Evolutionary conservation across 148 eudicot species (phyloP).

Genomic region (Rhododendron williamsianum): DNA sequence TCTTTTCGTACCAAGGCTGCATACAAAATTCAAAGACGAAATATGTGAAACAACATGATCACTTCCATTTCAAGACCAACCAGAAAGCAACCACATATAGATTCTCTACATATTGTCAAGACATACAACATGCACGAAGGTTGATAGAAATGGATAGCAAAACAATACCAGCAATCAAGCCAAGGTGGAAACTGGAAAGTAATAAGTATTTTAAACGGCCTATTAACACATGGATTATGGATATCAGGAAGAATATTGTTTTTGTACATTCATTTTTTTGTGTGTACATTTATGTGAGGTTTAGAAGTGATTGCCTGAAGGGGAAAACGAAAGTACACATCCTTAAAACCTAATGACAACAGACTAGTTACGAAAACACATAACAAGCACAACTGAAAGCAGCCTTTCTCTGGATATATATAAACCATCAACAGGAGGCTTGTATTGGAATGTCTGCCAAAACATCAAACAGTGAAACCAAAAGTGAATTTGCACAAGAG

Average conservation of each 20-base stretch:
- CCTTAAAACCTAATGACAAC: not conserved
- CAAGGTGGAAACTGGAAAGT: not conserved
- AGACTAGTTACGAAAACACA: not conserved
- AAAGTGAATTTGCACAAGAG: not conserved
- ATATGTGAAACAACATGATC: not conserved
- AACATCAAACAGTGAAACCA: constrained; percentile 1
- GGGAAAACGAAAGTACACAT: not conserved
- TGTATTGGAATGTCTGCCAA: not conserved
- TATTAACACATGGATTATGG: not conserved
- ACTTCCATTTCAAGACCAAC: not conserved
- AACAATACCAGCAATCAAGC: not conserved
- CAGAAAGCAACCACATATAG: not conserved
- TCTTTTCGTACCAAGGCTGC: constrained; percentile 57
- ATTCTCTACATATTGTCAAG: not conserved
- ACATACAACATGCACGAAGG: not conserved
- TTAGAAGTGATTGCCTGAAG: not conserved
- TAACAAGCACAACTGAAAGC: not conserved
- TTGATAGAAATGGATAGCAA: not conserved
- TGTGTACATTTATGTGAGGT: not conserved
- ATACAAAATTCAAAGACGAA: not conserved
- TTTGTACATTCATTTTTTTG: not conserved
- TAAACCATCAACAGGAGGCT: not conserved
- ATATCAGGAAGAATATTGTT: not conserved
- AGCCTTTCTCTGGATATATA: not conserved
- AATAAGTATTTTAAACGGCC: not conserved